These are phyloP conservation scores for Podaxis sp. DNA, from an alignment of 768 basidiomycete genomes.

Conservation along the genomic window DNA sequence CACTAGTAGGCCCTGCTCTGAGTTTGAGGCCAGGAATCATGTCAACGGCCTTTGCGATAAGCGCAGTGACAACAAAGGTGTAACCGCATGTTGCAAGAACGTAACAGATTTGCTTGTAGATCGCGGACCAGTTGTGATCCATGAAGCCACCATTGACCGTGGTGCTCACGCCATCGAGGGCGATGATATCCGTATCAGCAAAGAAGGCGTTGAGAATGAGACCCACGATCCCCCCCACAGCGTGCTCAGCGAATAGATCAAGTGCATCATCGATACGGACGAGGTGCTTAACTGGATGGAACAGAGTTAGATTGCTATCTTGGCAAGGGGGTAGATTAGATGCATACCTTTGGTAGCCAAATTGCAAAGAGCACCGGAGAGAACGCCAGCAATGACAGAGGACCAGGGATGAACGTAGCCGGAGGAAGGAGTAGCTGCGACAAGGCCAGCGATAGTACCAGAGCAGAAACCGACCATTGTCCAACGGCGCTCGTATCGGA, in stretches of 20 bases:
- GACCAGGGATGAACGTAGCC: constrained; percentile 81
- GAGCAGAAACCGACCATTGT: constrained; percentile 92
- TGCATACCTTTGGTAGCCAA: constrained; percentile 78
- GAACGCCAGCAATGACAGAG: constrained; percentile 70
- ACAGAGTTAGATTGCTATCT: constrained; percentile 4
- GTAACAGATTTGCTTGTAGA: constrained; percentile 76
- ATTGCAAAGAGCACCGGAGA: constrained; percentile 75
- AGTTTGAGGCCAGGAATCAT: constrained; percentile 58
- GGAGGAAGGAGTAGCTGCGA: constrained; percentile 86
- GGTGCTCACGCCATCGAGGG: constrained; percentile 65
- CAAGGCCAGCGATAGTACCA: constrained; percentile 88
- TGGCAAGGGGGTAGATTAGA: background rate
- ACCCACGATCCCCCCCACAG: constrained; percentile 79
- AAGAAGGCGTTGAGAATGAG: constrained; percentile 74
- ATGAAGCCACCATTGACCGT: constrained; percentile 65
- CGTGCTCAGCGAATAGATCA: constrained; percentile 92
- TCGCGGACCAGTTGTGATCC: constrained; percentile 74
- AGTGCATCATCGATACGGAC: constrained; percentile 83
- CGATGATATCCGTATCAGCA: constrained; percentile 61
- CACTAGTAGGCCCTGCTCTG: constrained; percentile 52
- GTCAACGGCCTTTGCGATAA: constrained; percentile 58
- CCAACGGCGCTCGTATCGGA: constrained; percentile 75
- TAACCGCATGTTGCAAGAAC: constrained; percentile 58
- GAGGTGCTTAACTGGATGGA: constrained; percentile 59
- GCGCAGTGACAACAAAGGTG: constrained; percentile 60